phyloP scores from a whole-genome alignment of 163 green algal genomes.

The Chlorella variabilis region DNA sequence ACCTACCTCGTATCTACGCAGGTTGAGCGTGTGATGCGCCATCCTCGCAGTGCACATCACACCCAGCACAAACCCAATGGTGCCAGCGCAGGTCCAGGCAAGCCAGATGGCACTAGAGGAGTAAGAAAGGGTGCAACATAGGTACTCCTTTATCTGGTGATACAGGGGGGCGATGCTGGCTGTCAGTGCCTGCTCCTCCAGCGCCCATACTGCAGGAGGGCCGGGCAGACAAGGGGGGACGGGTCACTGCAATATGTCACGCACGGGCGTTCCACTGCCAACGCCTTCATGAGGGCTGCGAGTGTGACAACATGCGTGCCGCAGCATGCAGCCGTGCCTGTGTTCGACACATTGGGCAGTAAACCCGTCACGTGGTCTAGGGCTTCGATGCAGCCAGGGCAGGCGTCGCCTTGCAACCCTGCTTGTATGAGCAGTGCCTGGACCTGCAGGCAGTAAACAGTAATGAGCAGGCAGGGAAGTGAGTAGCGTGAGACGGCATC shows the following conservation, averaged over 20 bases:
- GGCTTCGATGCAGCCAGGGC: neutral
- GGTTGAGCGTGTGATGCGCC: neutral
- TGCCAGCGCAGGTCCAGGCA: slow-evolving; percentile 40
- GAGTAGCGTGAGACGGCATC: too few species aligned
- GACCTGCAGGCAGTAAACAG: neutral
- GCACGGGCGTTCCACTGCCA: too few species aligned
- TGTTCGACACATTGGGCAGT: neutral
- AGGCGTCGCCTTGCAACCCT: neutral
- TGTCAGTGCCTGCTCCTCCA: slow-evolving; percentile 16
- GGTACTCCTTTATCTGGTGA: slow-evolving; percentile 9
- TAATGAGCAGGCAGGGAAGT: too few species aligned
- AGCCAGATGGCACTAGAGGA: slow-evolving; percentile 21
- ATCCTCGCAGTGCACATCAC: slow-evolving; percentile 34
- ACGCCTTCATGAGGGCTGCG: too few species aligned
- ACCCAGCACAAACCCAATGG: slow-evolving; percentile 42
- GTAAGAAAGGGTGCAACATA: slow-evolving; percentile 35
- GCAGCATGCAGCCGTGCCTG: neutral
- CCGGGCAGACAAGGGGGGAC: neutral
- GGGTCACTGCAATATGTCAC: too few species aligned
- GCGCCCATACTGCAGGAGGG: neutral
- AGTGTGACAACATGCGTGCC: too few species aligned
- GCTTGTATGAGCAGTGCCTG: neutral
- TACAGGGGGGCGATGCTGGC: slow-evolving; percentile 28
- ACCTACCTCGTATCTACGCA: too few species aligned
- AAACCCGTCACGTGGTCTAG: neutral